A percentile compares a stretch with the other conserved stretches of the same genome.
phyloP scores from a whole-genome alignment of 192 early-diverging fungal species.

The Chytriomyces confervae region DNA sequence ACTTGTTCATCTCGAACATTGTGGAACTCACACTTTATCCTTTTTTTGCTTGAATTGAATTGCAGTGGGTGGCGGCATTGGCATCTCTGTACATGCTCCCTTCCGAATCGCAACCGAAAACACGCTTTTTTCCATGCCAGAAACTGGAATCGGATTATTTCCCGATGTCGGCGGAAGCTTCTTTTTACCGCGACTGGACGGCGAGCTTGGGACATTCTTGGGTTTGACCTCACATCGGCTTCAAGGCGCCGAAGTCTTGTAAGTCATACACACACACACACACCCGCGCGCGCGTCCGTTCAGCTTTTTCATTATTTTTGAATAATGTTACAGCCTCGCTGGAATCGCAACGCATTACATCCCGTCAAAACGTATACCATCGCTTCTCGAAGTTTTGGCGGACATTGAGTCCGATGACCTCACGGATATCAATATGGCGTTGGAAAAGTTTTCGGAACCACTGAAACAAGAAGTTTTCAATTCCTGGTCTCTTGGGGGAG shows the following conservation, averaged over 20 bases:
- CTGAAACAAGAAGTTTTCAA: slow-evolving; percentile 36
- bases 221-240: slow-evolving; percentile 85
- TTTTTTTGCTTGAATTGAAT: slow-evolving; percentile 19
- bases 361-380: slow-evolving; percentile 79
- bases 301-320: neutral
- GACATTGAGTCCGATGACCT: slow-evolving; percentile 79
- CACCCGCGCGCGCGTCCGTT: neutral
- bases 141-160: slow-evolving; percentile 94
- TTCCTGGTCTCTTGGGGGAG: slow-evolving; percentile 57
- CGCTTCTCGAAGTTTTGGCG: slow-evolving; percentile 79
- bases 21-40: neutral
- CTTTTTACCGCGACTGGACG: slow-evolving; percentile 93
- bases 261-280: neutral
- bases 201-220: slow-evolving; percentile 90
- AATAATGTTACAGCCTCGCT: slow-evolving; percentile 48
- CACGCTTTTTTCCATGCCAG: slow-evolving; percentile 97
- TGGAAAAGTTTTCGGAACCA: slow-evolving; percentile 87
- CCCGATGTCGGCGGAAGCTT: slow-evolving; percentile 96
- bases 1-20: neutral
- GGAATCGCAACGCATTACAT: slow-evolving; percentile 98
- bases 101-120: slow-evolving; percentile 97
- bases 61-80: slow-evolving; percentile 96
- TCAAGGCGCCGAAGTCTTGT: slow-evolving; percentile 70
- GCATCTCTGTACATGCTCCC: slow-evolving; percentile 91
- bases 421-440: slow-evolving; percentile 79